phyloP scores from a whole-genome alignment of 208 protist species.

The Leptomonas seymouri region DNA sequence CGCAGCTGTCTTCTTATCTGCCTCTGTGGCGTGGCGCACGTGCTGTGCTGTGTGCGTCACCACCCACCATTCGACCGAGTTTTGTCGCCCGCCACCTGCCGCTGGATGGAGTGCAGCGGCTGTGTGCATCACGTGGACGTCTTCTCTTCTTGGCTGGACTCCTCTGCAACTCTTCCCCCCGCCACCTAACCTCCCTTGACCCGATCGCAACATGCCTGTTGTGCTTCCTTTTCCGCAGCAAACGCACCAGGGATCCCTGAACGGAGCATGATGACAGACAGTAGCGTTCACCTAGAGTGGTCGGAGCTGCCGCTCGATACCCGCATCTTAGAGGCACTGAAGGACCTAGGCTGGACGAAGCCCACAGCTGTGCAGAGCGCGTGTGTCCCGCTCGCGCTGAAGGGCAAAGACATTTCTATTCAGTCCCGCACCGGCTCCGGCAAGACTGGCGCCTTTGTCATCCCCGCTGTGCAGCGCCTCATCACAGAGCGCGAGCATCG shows the following conservation, averaged over 20 bases:
- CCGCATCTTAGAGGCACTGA: slow-evolving; percentile 82
- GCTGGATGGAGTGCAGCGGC: too few relatives aligned
- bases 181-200: not conserved
- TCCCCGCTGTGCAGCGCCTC: slow-evolving; percentile 87
- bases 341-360: slow-evolving; percentile 74
- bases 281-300: slow-evolving; percentile 58
- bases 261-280: slow-evolving; percentile 19
- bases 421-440: slow-evolving; percentile 89
- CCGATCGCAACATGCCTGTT: not conserved
- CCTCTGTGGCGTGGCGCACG: too few relatives aligned
- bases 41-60: too few relatives aligned
- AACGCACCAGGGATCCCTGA: not conserved
- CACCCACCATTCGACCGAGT: too few relatives aligned
- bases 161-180: not conserved
- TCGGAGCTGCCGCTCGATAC: slow-evolving; percentile 77
- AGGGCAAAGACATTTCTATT: slow-evolving; percentile 89
- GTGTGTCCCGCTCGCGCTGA: slow-evolving; percentile 93
- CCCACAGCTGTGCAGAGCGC: slow-evolving; percentile 96
- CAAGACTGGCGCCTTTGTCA: slow-evolving; percentile 91
- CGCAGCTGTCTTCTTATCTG: too few relatives aligned
- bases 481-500: slow-evolving; percentile 74
- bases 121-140: too few relatives aligned
- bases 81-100: too few relatives aligned
- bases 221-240: too few relatives aligned
- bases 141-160: too few relatives aligned